Percentiles rank a stretch among this genome's conserved stretches.
Evolutionary conservation across 495 filamentous ascomycete genomes (phyloP).

Genomic region (Annulohypoxylon maeteangense): DNA sequence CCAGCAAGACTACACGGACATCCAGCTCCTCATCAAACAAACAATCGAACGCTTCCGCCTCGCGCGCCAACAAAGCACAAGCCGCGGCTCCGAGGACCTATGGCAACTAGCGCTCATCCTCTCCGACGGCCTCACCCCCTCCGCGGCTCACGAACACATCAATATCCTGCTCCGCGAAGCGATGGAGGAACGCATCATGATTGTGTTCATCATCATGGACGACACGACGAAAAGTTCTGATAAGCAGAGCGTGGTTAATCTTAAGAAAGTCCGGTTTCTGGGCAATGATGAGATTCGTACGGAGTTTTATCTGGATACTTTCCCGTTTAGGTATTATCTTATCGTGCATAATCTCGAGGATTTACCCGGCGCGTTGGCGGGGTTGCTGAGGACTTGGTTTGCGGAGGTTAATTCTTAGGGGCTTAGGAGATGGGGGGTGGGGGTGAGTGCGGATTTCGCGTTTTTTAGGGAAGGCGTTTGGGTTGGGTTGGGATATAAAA

Average conservation of each 20-base stretch:
- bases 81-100: slow-evolving; percentile 75
- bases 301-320: slow-evolving; percentile 90
- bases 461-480: too few relatives aligned
- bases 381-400: slow-evolving; percentile 95
- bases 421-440: neutral
- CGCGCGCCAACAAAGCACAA: slow-evolving; percentile 69
- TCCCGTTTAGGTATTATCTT: slow-evolving; percentile 95
- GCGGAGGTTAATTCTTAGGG: slow-evolving; percentile 73
- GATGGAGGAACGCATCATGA: slow-evolving; percentile 94
- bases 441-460: too few relatives aligned
- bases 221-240: slow-evolving; percentile 62
- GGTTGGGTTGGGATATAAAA: too few relatives aligned
- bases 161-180: slow-evolving; percentile 83
- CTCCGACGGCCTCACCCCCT: slow-evolving; percentile 89
- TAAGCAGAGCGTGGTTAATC: slow-evolving; percentile 55
- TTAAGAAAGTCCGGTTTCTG: slow-evolving; percentile 48
- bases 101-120: slow-evolving; percentile 97
- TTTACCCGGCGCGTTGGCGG: slow-evolving; percentile 86
- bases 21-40: slow-evolving; percentile 76
- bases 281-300: slow-evolving; percentile 66
- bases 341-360: slow-evolving; percentile 92
- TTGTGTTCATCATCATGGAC: slow-evolving; percentile 97
- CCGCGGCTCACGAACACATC: slow-evolving; percentile 79
- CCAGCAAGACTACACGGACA: slow-evolving; percentile 83
- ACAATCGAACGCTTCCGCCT: slow-evolving; percentile 84